Base-by-base conservation (phyloP, 1,139 yeast genomes). In the Geotrichum macrosporum region DNA sequence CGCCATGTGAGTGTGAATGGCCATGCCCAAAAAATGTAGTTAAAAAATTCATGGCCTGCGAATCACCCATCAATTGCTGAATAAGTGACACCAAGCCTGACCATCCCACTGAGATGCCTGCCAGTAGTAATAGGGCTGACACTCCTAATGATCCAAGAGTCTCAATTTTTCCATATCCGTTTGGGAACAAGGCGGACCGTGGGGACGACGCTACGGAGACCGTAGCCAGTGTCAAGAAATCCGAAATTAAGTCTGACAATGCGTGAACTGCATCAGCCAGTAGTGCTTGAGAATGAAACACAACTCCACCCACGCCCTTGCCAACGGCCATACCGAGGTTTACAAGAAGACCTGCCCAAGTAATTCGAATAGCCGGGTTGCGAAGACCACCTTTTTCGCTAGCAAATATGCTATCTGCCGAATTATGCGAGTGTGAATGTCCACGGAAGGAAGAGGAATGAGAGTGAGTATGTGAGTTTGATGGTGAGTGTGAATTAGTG, bases 211-310 rank as follows among this genome's bases (percentile, higher is more conserved):
- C 82, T 43, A 84, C 79, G 37, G 85, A 81, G 20, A 92, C 96
- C 1, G 97, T 89, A 3, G 92, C 83, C 50, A 92, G 70, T 0
- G 98, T 92, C 56, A 92, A 70, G 47, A 89, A 77, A 65, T 92
- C 98, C 9, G 95, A 86, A 18, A 92, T 76, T 70, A 89, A 73
- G 63, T 92, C 98, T 44, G 94, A 82, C n/a, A 86, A 73, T 0
- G 96, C 92, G 65, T 89, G 97, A 33, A 88, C 81, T 1, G 97
- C 89, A 64, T 92, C 98, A 1, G 98, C 98, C 35, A 88, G 66
- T 50, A 92, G 74, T 1, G 96, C 92, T 65, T 88, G 96, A 0
- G 97, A 92, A 65, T 92, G 95, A 75, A 89, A 92, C 41, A 80
- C 80, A 15, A 87, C 74, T 2, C 97, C 98, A 21, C 97, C 97